A percentile compares a stretch with the other conserved stretches of the same genome.
phyloP scores from a whole-genome alignment of 1,139 yeast species.

The Lodderomyces orthopsilosis region DNA sequence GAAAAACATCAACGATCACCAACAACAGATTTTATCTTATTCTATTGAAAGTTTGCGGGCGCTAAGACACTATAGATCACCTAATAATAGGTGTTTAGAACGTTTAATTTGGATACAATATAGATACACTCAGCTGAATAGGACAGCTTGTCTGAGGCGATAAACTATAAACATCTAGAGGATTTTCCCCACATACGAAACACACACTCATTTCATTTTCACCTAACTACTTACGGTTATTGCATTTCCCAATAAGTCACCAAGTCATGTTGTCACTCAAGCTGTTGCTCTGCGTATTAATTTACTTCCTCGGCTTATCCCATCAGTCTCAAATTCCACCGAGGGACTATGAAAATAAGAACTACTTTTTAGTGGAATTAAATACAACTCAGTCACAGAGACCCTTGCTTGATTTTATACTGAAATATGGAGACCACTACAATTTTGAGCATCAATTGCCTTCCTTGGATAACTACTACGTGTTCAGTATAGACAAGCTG shows the following conservation, averaged over 20 bases:
- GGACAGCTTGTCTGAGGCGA: neutral
- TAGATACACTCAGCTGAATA: neutral
- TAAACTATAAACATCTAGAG: neutral
- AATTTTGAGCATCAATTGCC: conserved; percentile 57
- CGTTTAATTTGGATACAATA: too few relatives aligned
- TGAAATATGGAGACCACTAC: conserved; percentile 32
- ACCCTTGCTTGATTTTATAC: conserved; percentile 32
- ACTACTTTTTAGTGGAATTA: conserved; percentile 61
- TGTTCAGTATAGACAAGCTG: conserved; percentile 51
- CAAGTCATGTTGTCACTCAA: conserved; percentile 12
- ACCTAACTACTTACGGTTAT: too few relatives aligned
- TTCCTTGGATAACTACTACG: conserved; percentile 58
- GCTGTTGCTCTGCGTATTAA: conserved; percentile 10
- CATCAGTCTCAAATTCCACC: conserved; percentile 19
- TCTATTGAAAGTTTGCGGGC: too few relatives aligned
- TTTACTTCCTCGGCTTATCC: conserved; percentile 9
- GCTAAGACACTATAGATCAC: too few relatives aligned
- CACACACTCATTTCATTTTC: neutral
- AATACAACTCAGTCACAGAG: conserved; percentile 28
- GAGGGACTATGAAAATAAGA: conserved; percentile 38
- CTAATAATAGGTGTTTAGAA: too few relatives aligned
- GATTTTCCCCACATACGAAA: neutral
- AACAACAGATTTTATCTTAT: neutral
- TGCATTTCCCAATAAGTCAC: neutral
- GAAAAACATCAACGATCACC: neutral